Conservation (phyloP, 176 grass and related monocot species). For the Dendrocalamus sinicus region DNA sequence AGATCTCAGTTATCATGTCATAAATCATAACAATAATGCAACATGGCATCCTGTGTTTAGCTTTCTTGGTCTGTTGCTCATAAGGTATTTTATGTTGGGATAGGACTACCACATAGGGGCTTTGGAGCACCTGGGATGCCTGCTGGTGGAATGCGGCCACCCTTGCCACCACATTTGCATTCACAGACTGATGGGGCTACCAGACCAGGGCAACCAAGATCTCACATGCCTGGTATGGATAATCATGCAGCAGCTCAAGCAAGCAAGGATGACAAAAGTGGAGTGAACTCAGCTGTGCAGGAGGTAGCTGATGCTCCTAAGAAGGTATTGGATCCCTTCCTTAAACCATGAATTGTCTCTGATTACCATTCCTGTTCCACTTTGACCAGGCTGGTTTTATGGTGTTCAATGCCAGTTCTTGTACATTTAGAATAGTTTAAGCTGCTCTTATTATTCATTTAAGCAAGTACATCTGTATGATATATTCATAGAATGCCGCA, state of each 20-base stretch:
- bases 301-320: constrained; percentile 59
- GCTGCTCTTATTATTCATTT: constrained; percentile 4
- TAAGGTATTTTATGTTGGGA: constrained; percentile 40
- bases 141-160: constrained; percentile 60
- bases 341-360: constrained; percentile 10
- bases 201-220: constrained; percentile 63
- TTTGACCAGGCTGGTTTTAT: constrained; percentile 34
- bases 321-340: constrained; percentile 57
- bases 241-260: constrained; percentile 54
- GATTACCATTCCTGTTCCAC: constrained; percentile 8
- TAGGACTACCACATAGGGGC: constrained; percentile 62
- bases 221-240: constrained; percentile 65
- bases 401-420: constrained; percentile 9
- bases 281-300: constrained; percentile 48
- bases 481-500: background rate
- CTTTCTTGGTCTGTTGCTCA: constrained; percentile 36
- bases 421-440: constrained; percentile 23
- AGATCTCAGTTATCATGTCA: constrained; percentile 25
- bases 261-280: constrained; percentile 63
- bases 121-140: constrained; percentile 59
- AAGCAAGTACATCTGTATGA: constrained; percentile 7
- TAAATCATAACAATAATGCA: background rate
- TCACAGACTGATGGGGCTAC: constrained; percentile 58
- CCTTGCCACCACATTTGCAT: constrained; percentile 68
- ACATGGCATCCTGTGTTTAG: constrained; percentile 19